Percentiles rank a stretch among this genome's conserved stretches.
Conservation (phyloP, 2,329 filamentous ascomycete species). For the Paecilomyces variotii region DNA sequence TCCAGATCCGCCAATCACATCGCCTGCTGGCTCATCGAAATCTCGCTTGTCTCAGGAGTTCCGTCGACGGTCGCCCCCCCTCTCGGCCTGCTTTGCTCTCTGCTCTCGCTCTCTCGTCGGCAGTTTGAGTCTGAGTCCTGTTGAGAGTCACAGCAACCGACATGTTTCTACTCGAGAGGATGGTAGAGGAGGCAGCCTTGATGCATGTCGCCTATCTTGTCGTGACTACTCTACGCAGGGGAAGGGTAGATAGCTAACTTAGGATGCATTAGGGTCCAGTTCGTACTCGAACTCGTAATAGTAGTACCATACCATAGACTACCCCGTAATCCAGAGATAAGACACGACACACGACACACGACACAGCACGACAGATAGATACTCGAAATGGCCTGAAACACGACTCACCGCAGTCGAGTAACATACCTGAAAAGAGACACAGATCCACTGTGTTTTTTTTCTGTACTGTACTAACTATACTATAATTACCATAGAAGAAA, state of each 20-base stretch:
- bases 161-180: no score
- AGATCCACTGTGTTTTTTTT: neutral
- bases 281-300: no score
- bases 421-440: neutral
- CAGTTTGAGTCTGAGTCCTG: neutral
- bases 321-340: neutral
- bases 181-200: no score
- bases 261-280: no score
- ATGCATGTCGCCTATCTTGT: no score
- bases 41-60: constrained; percentile 13
- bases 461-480: no score
- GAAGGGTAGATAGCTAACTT: no score
- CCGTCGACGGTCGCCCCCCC: neutral
- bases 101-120: neutral
- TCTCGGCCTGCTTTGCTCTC: neutral
- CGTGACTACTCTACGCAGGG: no score
- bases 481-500: no score
- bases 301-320: no score
- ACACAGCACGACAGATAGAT: neutral
- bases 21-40: constrained; percentile 9
- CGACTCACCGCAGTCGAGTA: neutral
- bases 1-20: constrained; percentile 9
- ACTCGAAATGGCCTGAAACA: neutral
- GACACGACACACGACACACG: neutral
- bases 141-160: no score